phyloP scores from a whole-genome alignment of 176 grass and related monocot genomes.

The Triticum aestivum region DNA sequence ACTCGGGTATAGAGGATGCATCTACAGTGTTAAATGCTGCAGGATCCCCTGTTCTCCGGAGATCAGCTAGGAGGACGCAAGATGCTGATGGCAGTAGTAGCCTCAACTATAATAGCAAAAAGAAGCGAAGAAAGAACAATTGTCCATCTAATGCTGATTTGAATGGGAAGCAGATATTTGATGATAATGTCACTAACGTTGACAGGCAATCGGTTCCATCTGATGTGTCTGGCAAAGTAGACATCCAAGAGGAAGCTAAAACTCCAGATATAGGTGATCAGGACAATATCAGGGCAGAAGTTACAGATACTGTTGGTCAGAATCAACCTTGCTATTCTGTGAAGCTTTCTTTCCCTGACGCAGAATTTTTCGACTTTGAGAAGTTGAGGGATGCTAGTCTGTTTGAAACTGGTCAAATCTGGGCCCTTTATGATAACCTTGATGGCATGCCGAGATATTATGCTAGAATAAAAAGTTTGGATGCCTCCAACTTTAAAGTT shows the following conservation, averaged over 20 bases:
- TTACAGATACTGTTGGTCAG: constrained; percentile 30
- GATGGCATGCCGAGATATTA: constrained; percentile 95
- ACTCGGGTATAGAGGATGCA: constrained; percentile 24
- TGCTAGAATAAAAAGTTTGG: constrained; percentile 61
- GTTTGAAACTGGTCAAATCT: constrained; percentile 75
- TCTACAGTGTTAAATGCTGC: constrained; percentile 6
- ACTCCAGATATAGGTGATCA: constrained; percentile 23
- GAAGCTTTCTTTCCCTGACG: constrained; percentile 58
- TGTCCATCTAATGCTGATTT: constrained; percentile 27
- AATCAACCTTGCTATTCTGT: constrained; percentile 22
- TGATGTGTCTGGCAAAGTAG: constrained; percentile 32
- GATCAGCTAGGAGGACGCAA: constrained; percentile 39
- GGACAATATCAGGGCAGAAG: constrained; percentile 25
- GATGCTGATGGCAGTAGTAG: constrained; percentile 28
- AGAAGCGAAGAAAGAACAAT: constrained; percentile 37
- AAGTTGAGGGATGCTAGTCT: constrained; percentile 53
- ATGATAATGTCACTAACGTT: constrained; percentile 17
- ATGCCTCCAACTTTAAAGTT: constrained; percentile 56
- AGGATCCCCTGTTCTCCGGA: constrained; percentile 22
- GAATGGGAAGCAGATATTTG: constrained; percentile 17
- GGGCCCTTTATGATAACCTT: constrained; percentile 83
- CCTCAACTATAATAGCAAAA: constrained; percentile 20
- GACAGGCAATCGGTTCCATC: constrained; percentile 21
- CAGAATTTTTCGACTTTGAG: constrained; percentile 89
- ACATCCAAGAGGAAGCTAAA: constrained; percentile 31